Percentiles rank a stretch among this genome's conserved stretches.
These are phyloP conservation scores for Penicillium sp. DNA, from an alignment of 2,329 filamentous ascomycete genomes.

Conservation along the genomic window DNA sequence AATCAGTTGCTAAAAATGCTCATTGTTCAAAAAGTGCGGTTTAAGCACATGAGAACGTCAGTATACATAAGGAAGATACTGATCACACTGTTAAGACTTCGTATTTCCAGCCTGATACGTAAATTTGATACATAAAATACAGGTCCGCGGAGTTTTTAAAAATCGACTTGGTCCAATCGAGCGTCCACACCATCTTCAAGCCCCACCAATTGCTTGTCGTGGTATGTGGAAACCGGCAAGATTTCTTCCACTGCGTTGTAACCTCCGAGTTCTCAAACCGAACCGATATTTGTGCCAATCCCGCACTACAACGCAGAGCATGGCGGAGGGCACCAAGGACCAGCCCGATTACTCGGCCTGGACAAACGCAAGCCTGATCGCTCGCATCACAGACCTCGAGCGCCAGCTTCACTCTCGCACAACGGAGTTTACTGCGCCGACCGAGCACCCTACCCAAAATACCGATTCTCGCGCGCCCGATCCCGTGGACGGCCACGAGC, in stretches of 20 bases:
- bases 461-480: conserved; percentile 11
- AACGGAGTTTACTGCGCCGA: conserved; percentile 30
- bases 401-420: conserved; percentile 60
- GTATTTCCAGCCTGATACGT: background rate
- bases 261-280: conserved; percentile 11
- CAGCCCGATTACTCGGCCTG: conserved; percentile 62
- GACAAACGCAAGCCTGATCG: conserved; percentile 69
- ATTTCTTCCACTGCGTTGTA: conserved; percentile 15
- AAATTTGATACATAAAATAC: conserved; percentile 1
- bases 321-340: conserved; percentile 21
- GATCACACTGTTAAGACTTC: background rate
- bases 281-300: conserved; percentile 14
- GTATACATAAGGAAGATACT: background rate
- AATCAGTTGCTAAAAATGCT: background rate
- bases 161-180: conserved; percentile 12
- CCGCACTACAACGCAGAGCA: conserved; percentile 20
- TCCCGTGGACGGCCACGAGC: conserved; percentile 19
- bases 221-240: conserved; percentile 36
- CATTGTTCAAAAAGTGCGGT: background rate
- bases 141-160: conserved; percentile 12
- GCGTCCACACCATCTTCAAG: conserved; percentile 2
- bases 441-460: conserved; percentile 5
- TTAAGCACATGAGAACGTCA: background rate
- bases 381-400: conserved; percentile 69
- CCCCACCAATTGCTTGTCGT: conserved; percentile 10